These are phyloP conservation scores for Cylindrotheca closterium DNA, from an alignment of 108 stramenopile genomes.

Conservation along the genomic window DNA sequence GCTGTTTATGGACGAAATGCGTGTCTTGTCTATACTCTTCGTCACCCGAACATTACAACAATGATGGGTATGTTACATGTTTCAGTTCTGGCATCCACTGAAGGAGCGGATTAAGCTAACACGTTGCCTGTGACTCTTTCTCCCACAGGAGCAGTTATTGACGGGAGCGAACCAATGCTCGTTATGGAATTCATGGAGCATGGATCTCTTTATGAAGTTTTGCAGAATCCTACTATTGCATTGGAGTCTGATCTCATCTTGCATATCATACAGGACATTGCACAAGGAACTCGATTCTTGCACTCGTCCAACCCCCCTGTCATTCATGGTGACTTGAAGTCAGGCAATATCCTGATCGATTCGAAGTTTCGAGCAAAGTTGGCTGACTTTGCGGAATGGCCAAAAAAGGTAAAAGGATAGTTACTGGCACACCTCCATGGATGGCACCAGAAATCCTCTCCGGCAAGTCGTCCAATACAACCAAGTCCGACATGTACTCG, in stretches of 20 bases:
- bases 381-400: slow-evolving; percentile 56
- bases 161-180: slow-evolving; percentile 50
- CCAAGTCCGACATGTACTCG: slow-evolving; percentile 61
- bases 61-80: slow-evolving; percentile 56
- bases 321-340: slow-evolving; percentile 63
- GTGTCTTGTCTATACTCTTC: slow-evolving; percentile 44
- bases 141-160: slow-evolving; percentile 22
- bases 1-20: slow-evolving; percentile 34
- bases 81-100: too few relatives aligned
- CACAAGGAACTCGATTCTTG: slow-evolving; percentile 57
- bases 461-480: slow-evolving; percentile 42
- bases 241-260: slow-evolving; percentile 50
- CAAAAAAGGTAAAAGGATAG: slow-evolving; percentile 17
- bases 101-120: too few relatives aligned
- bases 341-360: slow-evolving; percentile 61
- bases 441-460: slow-evolving; percentile 87
- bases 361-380: slow-evolving; percentile 55
- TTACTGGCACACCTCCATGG: slow-evolving; percentile 38
- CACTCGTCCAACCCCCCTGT: slow-evolving; percentile 57
- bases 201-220: slow-evolving; percentile 56
- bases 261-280: slow-evolving; percentile 55
- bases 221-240: slow-evolving; percentile 53
- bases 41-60: slow-evolving; percentile 70
- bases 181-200: slow-evolving; percentile 50
- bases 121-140: too few relatives aligned